phyloP scores from a whole-genome alignment of 257 asterid genomes.

The Solanum etuberosum region DNA sequence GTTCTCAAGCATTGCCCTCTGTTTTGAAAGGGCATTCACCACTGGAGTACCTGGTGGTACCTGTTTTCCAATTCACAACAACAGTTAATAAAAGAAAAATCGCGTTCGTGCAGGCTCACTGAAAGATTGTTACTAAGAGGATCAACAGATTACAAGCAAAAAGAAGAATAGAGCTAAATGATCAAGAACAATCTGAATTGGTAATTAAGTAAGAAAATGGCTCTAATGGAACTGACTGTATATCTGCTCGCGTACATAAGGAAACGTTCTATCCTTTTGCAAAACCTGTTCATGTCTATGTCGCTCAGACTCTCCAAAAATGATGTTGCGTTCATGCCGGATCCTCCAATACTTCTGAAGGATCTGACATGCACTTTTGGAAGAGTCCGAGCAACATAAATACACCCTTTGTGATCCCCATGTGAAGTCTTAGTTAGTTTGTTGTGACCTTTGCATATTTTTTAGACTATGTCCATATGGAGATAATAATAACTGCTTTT shows the following conservation, averaged over 20 bases:
- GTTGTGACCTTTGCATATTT: not conserved
- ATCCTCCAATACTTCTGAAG: not conserved
- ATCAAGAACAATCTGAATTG: not conserved
- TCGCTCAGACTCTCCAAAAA: not conserved
- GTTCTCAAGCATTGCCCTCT: conserved; percentile 95
- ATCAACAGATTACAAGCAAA: not conserved
- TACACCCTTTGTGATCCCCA: not conserved
- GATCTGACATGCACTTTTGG: not conserved
- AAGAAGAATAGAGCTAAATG: not conserved
- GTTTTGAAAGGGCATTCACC: conserved; percentile 93
- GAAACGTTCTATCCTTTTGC: not conserved
- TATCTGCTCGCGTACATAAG: not conserved
- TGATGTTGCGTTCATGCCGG: not conserved
- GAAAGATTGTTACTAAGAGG: not conserved
- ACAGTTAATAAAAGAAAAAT: not conserved
- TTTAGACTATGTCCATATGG: not conserved
- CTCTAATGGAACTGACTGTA: not conserved
- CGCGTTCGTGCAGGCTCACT: not conserved
- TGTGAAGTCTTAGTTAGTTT: not conserved
- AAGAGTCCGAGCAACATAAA: not conserved
- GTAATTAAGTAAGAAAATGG: not conserved
- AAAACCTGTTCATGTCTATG: not conserved
- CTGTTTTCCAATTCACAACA: conserved; percentile 24
- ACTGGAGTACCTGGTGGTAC: conserved; percentile 99
- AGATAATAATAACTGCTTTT: not conserved